Evolutionary conservation across 768 basidiomycete genomes (phyloP).

Genomic region (Tubosaeta brunneosetosa): DNA sequence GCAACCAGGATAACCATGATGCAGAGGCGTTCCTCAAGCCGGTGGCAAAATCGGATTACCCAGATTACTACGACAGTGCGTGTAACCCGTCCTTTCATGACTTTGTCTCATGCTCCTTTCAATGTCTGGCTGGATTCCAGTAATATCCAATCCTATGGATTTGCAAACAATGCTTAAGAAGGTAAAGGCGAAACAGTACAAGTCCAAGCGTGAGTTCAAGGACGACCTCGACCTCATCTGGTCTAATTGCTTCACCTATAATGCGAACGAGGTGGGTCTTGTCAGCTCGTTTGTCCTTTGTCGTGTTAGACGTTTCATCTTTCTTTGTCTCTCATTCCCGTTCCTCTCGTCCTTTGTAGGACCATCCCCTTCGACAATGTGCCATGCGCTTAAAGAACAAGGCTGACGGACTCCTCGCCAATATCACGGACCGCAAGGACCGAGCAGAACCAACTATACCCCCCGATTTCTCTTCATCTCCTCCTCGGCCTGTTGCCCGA

Average conservation of each 20-base stretch:
- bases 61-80: constrained; percentile 91
- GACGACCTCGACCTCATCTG: constrained; percentile 95
- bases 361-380: constrained; percentile 82
- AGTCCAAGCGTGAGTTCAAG: constrained; percentile 89
- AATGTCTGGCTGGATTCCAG: constrained; percentile 38
- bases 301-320: neutral
- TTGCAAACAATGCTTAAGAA: constrained; percentile 89
- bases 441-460: constrained; percentile 69
- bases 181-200: constrained; percentile 88
- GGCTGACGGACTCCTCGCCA: constrained; percentile 78
- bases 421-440: constrained; percentile 87
- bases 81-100: constrained; percentile 6
- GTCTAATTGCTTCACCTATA: constrained; percentile 92
- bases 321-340: neutral
- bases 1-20: constrained; percentile 72
- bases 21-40: constrained; percentile 92
- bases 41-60: constrained; percentile 83
- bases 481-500: constrained; percentile 34
- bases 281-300: neutral
- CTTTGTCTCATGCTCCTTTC: constrained; percentile 2
- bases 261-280: constrained; percentile 79
- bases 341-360: constrained; percentile 38
- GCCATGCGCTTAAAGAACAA: constrained; percentile 79
- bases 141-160: constrained; percentile 95
- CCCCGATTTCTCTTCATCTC: constrained; percentile 33